phyloP scores from a whole-genome alignment of 2,329 filamentous ascomycete species.

The Fusarium torulosum region DNA sequence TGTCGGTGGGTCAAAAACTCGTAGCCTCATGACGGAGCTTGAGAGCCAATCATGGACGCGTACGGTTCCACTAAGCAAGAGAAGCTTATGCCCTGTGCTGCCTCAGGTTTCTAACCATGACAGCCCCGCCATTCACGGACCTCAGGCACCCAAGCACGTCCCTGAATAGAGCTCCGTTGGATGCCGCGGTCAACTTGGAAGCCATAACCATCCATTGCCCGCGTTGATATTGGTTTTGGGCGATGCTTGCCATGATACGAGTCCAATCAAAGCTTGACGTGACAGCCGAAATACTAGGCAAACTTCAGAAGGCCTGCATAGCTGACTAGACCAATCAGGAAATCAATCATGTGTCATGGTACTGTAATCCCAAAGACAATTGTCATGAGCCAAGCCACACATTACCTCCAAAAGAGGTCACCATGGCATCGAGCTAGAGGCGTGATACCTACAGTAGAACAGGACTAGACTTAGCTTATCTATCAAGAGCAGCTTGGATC shows the following conservation, averaged over 20 bases:
- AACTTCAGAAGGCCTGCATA: neutral
- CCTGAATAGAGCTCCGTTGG: slow-evolving; percentile 3
- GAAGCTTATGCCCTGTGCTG: slow-evolving; percentile 31
- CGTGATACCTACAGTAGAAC: slow-evolving; percentile 43
- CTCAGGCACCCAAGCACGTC: neutral
- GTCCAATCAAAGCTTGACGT: neutral
- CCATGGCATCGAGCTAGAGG: slow-evolving; percentile 37
- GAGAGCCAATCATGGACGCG: slow-evolving; percentile 40
- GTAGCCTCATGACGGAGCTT: slow-evolving; percentile 23
- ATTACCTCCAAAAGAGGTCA: slow-evolving; percentile 22
- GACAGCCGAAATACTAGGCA: neutral
- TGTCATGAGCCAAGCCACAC: slow-evolving; percentile 41
- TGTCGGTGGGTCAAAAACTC: slow-evolving; percentile 39
- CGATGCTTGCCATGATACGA: slow-evolving; percentile 7
- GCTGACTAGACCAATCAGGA: neutral
- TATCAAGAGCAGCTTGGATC: slow-evolving; percentile 37
- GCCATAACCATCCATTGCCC: neutral
- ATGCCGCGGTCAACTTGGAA: slow-evolving; percentile 5
- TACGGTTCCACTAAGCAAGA: slow-evolving; percentile 10
- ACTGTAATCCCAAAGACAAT: slow-evolving; percentile 21
- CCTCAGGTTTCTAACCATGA: slow-evolving; percentile 36
- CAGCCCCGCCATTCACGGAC: slow-evolving; percentile 2
- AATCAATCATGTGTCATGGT: slow-evolving; percentile 6
- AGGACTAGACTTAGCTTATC: slow-evolving; percentile 45
- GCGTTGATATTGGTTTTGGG: slow-evolving; percentile 19